Evolutionary conservation across 23 red algal species (phyloP), one percentile per base, ranked within the genome.

Genomic region (Gracilaria gracilis): DNA sequence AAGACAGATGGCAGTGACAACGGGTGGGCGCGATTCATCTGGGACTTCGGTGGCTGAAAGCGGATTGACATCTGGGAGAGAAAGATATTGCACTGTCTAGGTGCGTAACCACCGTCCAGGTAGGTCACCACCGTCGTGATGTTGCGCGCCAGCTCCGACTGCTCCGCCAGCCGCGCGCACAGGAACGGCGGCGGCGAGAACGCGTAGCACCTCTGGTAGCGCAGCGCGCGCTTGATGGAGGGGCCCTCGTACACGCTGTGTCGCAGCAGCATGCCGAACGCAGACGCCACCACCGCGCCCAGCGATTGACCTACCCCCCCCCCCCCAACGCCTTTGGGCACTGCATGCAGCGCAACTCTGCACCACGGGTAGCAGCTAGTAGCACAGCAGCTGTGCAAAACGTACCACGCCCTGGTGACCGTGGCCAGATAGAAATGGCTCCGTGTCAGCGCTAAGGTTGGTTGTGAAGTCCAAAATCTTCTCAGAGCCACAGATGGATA

Each of bases 401-500:
- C 81, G 64, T 13, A 92, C 89, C 17, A 98, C 84, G 76, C 95
- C 95, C 44, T 81, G 84, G 31, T 93, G 95, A 24, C 73, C 95
- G 17, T 48, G 51, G 12, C 84, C 95, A 58, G 50, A 54, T 28
- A 98, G 54, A 80, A 98, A 98, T 28, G 86, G 86, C 50, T 78
- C 88, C 38, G 75, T 44, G 47, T 98, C 88, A 0, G 88, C 51
- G 59, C 66, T 83, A 57, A 98, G 72, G 76, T 98, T 93, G 64
- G 95, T 98, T 13, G 94, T 75, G 21, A 98, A 70, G 76, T 98
- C 95, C 19, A 80, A 73, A 23, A 98, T 55, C 25, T 89, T 88
- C 64, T 94, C 83, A 31, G 95, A 93, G 46, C 95, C 95, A 24
- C 95, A 88, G n/a, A 98, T 75, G 51, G 88, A 72, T 1, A 98